phyloP scores from a whole-genome alignment of 352 stramenopile genomes.

The Globisporangium cylindrosporum region DNA sequence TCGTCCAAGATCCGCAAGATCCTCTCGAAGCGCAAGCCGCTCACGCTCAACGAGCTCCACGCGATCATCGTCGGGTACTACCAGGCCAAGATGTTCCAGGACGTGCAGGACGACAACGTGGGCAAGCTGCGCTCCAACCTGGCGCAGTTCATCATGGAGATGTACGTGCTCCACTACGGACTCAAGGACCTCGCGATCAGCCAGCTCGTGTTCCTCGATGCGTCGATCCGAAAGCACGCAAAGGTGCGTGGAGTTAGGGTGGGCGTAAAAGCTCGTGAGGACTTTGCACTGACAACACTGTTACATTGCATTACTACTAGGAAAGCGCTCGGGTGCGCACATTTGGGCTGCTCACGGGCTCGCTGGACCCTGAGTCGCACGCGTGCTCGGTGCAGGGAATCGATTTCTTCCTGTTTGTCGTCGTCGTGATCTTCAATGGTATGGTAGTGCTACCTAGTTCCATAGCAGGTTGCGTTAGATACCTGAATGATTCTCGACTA shows the following conservation, averaged over 20 bases:
- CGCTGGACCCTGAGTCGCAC: constrained; percentile 70
- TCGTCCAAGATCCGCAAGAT: constrained; percentile 75
- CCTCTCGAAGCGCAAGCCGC: constrained; percentile 63
- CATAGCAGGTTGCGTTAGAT: background rate
- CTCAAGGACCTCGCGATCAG: constrained; percentile 79
- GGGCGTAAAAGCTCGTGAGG: background rate
- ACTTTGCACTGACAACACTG: background rate
- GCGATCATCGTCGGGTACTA: constrained; percentile 77
- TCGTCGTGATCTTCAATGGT: constrained; percentile 81
- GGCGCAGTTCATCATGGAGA: constrained; percentile 81
- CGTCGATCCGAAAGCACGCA: constrained; percentile 64
- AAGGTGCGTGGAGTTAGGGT: constrained; percentile 21
- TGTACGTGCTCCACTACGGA: constrained; percentile 80
- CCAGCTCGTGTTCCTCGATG: constrained; percentile 76
- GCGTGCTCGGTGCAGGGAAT: constrained; percentile 70
- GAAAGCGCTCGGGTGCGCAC: constrained; percentile 67
- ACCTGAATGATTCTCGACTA: background rate
- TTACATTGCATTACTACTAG: constrained; percentile 13
- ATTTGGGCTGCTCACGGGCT: constrained; percentile 69
- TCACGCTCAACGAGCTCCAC: constrained; percentile 69
- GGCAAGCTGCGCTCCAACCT: constrained; percentile 54
- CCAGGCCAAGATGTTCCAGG: constrained; percentile 80
- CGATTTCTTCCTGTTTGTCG: constrained; percentile 75
- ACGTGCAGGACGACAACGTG: constrained; percentile 63
- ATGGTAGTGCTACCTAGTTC: constrained; percentile 1